These are phyloP conservation scores for Mortierella sp. DNA, from an alignment of 371 early-diverging fungal species.

Conservation along the genomic window DNA sequence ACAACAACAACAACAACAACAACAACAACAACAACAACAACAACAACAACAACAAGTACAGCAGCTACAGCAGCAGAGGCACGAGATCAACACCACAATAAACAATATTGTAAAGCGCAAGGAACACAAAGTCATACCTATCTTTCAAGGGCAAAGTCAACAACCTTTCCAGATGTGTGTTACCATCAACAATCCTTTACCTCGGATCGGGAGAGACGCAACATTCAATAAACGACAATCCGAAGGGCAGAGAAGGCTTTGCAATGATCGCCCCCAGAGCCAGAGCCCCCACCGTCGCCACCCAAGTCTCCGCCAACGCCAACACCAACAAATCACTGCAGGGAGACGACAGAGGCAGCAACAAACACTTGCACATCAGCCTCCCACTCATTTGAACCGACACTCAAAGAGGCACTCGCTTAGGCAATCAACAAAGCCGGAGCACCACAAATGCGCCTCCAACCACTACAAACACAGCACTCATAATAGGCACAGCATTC, in stretches of 20 bases:
- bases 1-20: not conserved
- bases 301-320: not conserved
- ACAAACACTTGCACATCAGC: not conserved
- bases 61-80: not conserved
- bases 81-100: no score
- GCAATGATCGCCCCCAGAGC: not conserved
- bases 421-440: not conserved
- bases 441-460: not conserved
- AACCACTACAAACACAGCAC: not conserved
- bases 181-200: not conserved
- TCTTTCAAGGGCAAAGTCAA: not conserved
- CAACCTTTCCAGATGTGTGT: not conserved
- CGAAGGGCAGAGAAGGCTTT: not conserved
- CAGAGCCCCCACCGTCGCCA: not conserved
- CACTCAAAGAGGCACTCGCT: not conserved
- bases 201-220: not conserved
- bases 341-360: no score
- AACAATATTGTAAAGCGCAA: no score
- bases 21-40: not conserved
- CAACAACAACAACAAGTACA: not conserved
- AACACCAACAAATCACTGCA: not conserved
- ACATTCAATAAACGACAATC: not conserved
- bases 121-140: not conserved
- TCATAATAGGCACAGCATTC: not conserved
- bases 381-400: not conserved